Percentiles rank a stretch among this genome's conserved stretches.
phyloP scores from a whole-genome alignment of 148 eudicot genomes.

The Persicaria maculosa region DNA sequence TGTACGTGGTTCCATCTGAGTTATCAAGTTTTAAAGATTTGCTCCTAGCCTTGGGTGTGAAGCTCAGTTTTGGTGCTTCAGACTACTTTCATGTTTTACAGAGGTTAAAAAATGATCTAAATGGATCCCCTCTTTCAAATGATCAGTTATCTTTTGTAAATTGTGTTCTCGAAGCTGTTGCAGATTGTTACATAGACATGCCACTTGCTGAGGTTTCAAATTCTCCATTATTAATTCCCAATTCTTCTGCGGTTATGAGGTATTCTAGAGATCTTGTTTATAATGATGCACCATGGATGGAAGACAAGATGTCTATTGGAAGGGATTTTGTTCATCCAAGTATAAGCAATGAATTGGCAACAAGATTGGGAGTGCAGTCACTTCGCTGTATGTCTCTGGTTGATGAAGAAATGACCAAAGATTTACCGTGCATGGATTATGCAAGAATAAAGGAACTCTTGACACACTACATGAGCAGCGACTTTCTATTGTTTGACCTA shows the following conservation, averaged over 20 bases:
- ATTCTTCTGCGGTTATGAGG: constrained; percentile 56
- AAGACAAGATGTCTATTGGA: constrained; percentile 46
- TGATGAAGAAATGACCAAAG: constrained; percentile 93
- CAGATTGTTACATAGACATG: constrained; percentile 56
- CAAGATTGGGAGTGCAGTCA: constrained; percentile 79
- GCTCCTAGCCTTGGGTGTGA: constrained; percentile 79
- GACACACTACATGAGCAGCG: constrained; percentile 45
- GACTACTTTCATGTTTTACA: constrained; percentile 68
- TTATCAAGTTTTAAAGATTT: constrained; percentile 66
- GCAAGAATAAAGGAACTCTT: constrained; percentile 70
- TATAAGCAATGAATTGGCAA: constrained; percentile 71
- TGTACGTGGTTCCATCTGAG: constrained; percentile 95
- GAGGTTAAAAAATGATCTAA: constrained; percentile 55
- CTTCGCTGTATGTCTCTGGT: constrained; percentile 85
- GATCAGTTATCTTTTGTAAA: constrained; percentile 83
- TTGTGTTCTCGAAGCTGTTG: constrained; percentile 87
- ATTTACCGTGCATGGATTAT: constrained; percentile 90
- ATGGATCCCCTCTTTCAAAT: constrained; percentile 48
- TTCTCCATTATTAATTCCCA: constrained; percentile 57
- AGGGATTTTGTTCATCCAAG: constrained; percentile 72
- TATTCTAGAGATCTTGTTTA: constrained; percentile 70
- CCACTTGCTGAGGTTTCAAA: constrained; percentile 41
- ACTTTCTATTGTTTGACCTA: constrained; percentile 78
- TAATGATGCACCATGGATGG: constrained; percentile 99
- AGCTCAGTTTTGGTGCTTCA: constrained; percentile 66